Conservation (phyloP, 352 stramenopile species). For the Pseudoperonospora humuli region DNA sequence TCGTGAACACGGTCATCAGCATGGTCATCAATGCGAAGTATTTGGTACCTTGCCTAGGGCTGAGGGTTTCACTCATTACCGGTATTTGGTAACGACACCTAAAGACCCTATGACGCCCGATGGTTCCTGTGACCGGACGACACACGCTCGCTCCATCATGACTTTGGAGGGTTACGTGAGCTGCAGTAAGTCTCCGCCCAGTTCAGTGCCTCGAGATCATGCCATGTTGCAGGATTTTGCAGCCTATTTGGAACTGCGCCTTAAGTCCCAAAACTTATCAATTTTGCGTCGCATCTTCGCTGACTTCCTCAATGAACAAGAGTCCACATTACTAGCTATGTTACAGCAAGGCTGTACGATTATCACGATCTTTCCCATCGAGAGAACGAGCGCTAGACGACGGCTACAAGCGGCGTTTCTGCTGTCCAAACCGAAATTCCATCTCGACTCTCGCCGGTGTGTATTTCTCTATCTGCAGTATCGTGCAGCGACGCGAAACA, state of each 20-base stretch:
- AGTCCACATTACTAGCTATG: conserved; percentile 35
- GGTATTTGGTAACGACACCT: too few species aligned
- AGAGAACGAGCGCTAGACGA: conserved; percentile 1
- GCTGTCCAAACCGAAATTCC: conserved; percentile 24
- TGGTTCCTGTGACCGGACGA: neutral
- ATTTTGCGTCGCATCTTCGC: conserved; percentile 47
- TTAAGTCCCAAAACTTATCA: conserved; percentile 36
- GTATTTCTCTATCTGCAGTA: conserved; percentile 33
- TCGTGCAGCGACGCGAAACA: conserved; percentile 33
- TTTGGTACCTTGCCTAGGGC: too few species aligned
- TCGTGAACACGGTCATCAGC: too few species aligned
- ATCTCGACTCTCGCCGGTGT: conserved; percentile 11
- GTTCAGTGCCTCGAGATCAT: conserved; percentile 22
- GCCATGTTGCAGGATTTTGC: conserved; percentile 46
- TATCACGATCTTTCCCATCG: conserved; percentile 36
- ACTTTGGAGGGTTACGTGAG: conserved; percentile 25
- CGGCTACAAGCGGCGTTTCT: conserved; percentile 14
- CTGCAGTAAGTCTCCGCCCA: conserved; percentile 16
- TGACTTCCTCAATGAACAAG: conserved; percentile 45
- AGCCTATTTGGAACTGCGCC: conserved; percentile 40
- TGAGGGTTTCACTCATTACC: too few species aligned
- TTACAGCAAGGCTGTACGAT: conserved; percentile 27
- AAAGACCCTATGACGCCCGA: neutral
- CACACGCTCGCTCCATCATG: conserved; percentile 9
- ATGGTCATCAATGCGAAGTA: too few species aligned